phyloP scores from a whole-genome alignment of 2,329 filamentous ascomycete genomes.

The Xylariaceae sp. region DNA sequence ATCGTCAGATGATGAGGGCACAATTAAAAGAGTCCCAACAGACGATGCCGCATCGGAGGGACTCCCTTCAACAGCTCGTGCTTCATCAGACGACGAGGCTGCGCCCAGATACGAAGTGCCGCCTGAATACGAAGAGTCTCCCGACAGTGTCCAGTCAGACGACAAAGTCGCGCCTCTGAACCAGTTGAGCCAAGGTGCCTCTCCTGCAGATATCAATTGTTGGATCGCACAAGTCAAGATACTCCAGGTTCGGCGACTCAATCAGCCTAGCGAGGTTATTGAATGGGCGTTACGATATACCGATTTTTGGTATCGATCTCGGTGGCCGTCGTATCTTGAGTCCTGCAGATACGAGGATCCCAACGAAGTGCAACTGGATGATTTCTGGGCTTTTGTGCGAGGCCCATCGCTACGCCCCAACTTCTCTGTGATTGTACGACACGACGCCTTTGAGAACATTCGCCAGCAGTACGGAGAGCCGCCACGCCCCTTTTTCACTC shows the following conservation, averaged over 20 bases:
- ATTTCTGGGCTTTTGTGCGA: not conserved
- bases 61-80: not conserved
- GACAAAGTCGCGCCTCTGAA: not conserved
- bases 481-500: not conserved
- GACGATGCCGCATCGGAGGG: not conserved
- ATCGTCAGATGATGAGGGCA: not conserved
- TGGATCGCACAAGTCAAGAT: not conserved
- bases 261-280: not conserved
- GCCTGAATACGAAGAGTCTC: not conserved
- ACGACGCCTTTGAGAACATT: not conserved
- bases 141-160: not conserved
- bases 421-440: not conserved
- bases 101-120: not conserved
- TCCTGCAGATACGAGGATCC: not conserved
- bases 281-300: not conserved
- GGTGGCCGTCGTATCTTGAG: not conserved
- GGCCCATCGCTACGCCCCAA: not conserved
- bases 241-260: not conserved
- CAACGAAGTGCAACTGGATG: not conserved
- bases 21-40: not conserved
- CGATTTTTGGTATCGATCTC: not conserved
- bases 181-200: not conserved
- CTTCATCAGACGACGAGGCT: not conserved
- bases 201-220: not conserved
- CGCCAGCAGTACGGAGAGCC: not conserved